A percentile compares a stretch with the other conserved stretches of the same genome.
Evolutionary conservation across 2,329 filamentous ascomycete genomes (phyloP).

Genomic region (Claviceps sp.): DNA sequence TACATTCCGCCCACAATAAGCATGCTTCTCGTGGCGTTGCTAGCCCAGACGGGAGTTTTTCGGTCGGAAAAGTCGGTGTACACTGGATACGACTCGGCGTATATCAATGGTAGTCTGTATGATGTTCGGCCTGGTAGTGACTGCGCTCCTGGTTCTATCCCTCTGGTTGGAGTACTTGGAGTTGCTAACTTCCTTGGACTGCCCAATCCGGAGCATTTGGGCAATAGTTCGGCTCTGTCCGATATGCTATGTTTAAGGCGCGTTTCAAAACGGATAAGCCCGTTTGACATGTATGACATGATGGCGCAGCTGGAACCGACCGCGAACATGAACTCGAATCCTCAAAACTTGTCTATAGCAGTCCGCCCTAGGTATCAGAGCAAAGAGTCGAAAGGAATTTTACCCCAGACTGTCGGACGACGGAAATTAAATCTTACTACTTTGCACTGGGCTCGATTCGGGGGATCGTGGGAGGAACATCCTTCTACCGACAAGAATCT

Average conservation of each 20-base stretch:
- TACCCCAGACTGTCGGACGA: constrained; percentile 1
- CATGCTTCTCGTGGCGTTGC: constrained; percentile 25
- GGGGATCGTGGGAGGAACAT: constrained; percentile 28
- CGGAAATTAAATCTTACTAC: constrained; percentile 3
- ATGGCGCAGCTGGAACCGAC: not conserved
- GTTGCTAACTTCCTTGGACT: not conserved
- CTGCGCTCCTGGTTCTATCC: not conserved
- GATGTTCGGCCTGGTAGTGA: not conserved
- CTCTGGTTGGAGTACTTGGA: not conserved
- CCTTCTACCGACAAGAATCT: constrained; percentile 25
- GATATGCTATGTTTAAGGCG: not conserved
- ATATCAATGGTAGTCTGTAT: constrained; percentile 18
- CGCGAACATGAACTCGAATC: not conserved
- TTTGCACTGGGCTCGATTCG: constrained; percentile 23
- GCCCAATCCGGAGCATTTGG: not conserved
- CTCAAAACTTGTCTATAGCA: not conserved
- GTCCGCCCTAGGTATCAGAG: not conserved
- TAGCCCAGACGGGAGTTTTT: constrained; percentile 25
- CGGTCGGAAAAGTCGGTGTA: constrained; percentile 21
- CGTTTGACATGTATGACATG: not conserved
- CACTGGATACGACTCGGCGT: constrained; percentile 23
- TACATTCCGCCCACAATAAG: constrained; percentile 27
- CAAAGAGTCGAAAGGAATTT: not conserved
- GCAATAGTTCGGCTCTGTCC: not conserved
- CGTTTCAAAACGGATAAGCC: not conserved